Conservation (phyloP, 2,329 filamentous ascomycete genomes). For the Eurotiales sp. region DNA sequence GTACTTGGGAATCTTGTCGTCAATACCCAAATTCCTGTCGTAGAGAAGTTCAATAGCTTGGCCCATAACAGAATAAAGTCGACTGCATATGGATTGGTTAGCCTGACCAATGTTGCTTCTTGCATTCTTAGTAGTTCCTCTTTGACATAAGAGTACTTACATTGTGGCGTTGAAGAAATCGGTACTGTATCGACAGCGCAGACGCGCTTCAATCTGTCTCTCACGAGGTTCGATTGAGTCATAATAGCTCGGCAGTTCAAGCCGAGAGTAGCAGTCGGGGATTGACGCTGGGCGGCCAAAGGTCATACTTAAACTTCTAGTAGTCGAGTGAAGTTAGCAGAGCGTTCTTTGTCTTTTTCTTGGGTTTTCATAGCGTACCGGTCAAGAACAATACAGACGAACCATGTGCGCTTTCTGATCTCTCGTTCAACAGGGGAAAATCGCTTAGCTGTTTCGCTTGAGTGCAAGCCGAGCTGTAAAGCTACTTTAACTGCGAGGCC, state of each 20-base stretch:
- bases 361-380: too few relatives aligned
- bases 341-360: too few relatives aligned
- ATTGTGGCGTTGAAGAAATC: slow-evolving; percentile 24
- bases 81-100: too few relatives aligned
- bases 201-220: slow-evolving; percentile 11
- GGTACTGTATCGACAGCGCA: slow-evolving; percentile 1
- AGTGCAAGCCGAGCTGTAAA: too few relatives aligned
- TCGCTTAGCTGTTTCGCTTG: too few relatives aligned
- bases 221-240: neutral
- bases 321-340: too few relatives aligned
- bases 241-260: slow-evolving; percentile 30
- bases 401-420: too few relatives aligned
- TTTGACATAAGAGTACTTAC: slow-evolving; percentile 15
- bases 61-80: slow-evolving; percentile 17
- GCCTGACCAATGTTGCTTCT: too few relatives aligned
- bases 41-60: slow-evolving; percentile 41
- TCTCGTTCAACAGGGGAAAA: too few relatives aligned
- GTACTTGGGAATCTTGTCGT: slow-evolving; percentile 2
- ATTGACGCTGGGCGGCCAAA: slow-evolving; percentile 49
- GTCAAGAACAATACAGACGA: too few relatives aligned
- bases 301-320: slow-evolving; percentile 49
- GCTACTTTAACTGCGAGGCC: too few relatives aligned
- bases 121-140: neutral
- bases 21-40: slow-evolving; percentile 39
- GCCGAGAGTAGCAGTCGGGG: slow-evolving; percentile 41